Base-by-base conservation (phyloP, 2,329 filamentous ascomycete species). In the Fusarium sp. region DNA sequence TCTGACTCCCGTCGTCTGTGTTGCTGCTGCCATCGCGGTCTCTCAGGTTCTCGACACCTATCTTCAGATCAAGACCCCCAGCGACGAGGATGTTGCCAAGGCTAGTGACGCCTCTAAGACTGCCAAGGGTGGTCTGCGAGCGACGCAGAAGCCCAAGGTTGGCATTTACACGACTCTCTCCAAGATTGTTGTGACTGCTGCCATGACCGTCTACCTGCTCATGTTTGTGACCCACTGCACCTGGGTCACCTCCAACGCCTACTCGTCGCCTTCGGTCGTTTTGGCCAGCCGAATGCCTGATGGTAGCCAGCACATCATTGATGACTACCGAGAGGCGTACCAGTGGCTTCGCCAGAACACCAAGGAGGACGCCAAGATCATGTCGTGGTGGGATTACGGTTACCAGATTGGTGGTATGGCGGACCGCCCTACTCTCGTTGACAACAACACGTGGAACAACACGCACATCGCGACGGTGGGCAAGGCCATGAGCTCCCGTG, bases 391-490 rank as follows among this genome's bases (percentile, higher is more conserved):
- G 97, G 97, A 99, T 83, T 99, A 99, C 81, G 97, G 97, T 76
- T 99, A 99, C 87, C 97, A 99, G 86, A 99, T 99, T 84, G 97
- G 97, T 86, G 97, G 97, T 77, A 99, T 99, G 97, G 97, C 97
- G 59, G 97, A 99, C 83, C 91, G 97, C 64, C 97, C 97, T 37
- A 99, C 97, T 1, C 89, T 99, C 37, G 97, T 99, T 37, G 97
- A 99, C 88, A 99, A 99, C 88, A 99, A 99, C 87, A 99, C 97
- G 3, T 99, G 97, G 97, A 99, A 99, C 88, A 99, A 99, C 87
- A 99, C 97, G 9, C 97, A 99, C 83, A 99, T 99, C 85, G 97
- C 97, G 63, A 99, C 97, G 16, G 97, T 99, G 68, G 97, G 97
- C 81, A 99, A 99, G 87, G 97, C 97, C 48, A 98, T 99, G 97